These are phyloP conservation scores for Turnera subulata DNA, from an alignment of 345 rosid genomes.

Conservation along the genomic window DNA sequence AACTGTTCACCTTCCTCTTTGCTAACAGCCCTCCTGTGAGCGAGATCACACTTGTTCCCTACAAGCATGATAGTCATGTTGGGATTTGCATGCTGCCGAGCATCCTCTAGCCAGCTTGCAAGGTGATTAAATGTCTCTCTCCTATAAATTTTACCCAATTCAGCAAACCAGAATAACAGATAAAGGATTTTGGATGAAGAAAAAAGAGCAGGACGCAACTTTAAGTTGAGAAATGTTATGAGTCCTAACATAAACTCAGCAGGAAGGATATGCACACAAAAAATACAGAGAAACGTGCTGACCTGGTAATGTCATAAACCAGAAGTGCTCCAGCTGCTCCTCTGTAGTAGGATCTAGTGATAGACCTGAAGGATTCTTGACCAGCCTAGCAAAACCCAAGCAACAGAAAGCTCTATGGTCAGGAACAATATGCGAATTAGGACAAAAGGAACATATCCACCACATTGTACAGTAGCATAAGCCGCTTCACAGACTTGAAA, in stretches of 20 bases:
- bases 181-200: too few species aligned
- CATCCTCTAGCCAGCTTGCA: constrained; percentile 98
- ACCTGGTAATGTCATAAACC: constrained; percentile 27
- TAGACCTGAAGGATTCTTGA: constrained; percentile 18
- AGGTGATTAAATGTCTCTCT: constrained; percentile 98
- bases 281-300: background rate
- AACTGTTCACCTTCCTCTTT: constrained; percentile 98
- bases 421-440: too few species aligned
- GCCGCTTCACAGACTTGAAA: too few species aligned
- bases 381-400: constrained; percentile 15
- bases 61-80: constrained; percentile 90
- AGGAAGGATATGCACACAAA: background rate
- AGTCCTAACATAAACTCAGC: too few species aligned
- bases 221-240: too few species aligned
- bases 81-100: constrained; percentile 96
- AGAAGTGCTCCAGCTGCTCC: constrained; percentile 25
- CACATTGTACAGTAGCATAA: too few species aligned
- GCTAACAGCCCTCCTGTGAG: constrained; percentile 88
- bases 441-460: too few species aligned
- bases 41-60: constrained; percentile 91
- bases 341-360: constrained; percentile 19
- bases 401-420: too few species aligned
- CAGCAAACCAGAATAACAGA: background rate
- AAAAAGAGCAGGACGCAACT: background rate
- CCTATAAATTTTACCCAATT: constrained; percentile 38